Evolutionary conservation across 2,329 filamentous ascomycete genomes (phyloP).

Genomic region (Botrytis galanthina): DNA sequence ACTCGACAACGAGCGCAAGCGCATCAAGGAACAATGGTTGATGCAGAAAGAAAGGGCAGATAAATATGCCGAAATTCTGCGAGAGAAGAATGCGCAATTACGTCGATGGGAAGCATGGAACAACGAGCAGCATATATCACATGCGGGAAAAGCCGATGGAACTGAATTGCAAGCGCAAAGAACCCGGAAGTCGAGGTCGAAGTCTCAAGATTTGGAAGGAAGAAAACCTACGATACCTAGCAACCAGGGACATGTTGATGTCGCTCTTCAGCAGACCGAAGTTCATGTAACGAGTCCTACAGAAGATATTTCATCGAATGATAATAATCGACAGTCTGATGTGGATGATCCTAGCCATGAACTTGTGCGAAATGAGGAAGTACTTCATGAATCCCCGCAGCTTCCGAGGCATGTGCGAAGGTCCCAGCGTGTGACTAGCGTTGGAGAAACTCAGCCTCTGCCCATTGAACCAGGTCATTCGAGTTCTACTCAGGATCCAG

Average conservation of each 20-base stretch:
- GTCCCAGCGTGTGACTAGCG: background rate
- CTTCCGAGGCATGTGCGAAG: background rate
- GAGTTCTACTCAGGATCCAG: slow-evolving; percentile 34
- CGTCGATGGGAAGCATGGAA: slow-evolving; percentile 6
- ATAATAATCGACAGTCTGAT: background rate
- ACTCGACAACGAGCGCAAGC: slow-evolving; percentile 7
- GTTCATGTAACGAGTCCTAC: background rate
- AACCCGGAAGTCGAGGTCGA: slow-evolving; percentile 7
- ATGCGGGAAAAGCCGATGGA: background rate
- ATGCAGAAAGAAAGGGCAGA: slow-evolving; percentile 15
- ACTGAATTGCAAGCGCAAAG: background rate
- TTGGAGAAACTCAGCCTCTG: slow-evolving; percentile 23
- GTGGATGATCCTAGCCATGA: background rate
- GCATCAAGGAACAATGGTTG: slow-evolving; percentile 15
- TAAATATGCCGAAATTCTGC: background rate
- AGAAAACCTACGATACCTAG: background rate
- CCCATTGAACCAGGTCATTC: slow-evolving; percentile 26
- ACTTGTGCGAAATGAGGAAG: background rate
- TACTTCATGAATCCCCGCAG: background rate
- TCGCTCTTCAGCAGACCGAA: background rate
- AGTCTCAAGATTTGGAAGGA: background rate
- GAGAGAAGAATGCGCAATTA: slow-evolving; percentile 1
- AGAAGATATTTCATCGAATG: background rate
- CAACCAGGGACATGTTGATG: background rate
- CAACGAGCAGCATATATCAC: background rate